Evolutionary conservation across 1,284 basidiomycete genomes (phyloP).

Genomic region (Ceratobasidium papillatum): DNA sequence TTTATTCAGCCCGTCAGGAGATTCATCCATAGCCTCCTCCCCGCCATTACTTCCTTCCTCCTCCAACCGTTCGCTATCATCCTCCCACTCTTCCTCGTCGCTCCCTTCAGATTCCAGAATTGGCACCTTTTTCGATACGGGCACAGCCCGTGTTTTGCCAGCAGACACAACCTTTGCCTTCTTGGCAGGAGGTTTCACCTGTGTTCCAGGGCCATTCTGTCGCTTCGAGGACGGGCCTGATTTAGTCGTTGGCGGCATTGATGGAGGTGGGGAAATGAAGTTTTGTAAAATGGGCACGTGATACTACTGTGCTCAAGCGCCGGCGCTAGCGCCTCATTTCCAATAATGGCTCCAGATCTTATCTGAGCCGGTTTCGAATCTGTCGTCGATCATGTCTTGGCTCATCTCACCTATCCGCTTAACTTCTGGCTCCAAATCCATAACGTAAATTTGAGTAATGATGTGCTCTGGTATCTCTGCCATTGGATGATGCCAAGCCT

Average conservation of each 20-base stretch:
- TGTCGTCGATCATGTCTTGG: too few relatives aligned
- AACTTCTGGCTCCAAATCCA: too few relatives aligned
- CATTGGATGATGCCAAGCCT: too few relatives aligned
- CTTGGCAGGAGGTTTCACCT: neutral
- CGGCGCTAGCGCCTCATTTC: neutral
- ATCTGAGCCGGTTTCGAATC: too few relatives aligned
- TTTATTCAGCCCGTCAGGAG: neutral
- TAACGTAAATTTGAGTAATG: too few relatives aligned
- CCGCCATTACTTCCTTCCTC: neutral
- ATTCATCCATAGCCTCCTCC: neutral
- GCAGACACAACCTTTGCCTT: neutral
- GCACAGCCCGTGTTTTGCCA: slow-evolving; percentile 14
- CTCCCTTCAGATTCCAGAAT: slow-evolving; percentile 21
- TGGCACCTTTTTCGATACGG: slow-evolving; percentile 44
- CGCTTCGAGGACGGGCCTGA: slow-evolving; percentile 1
- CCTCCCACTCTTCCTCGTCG: slow-evolving; percentile 22
- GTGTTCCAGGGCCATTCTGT: neutral
- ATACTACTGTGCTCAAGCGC: neutral
- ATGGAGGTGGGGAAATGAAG: slow-evolving; percentile 20
- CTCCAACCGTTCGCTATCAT: neutral
- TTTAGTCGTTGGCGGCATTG: slow-evolving; percentile 28
- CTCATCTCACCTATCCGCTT: too few relatives aligned
- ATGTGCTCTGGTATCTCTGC: too few relatives aligned
- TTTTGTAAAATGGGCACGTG: slow-evolving; percentile 31
- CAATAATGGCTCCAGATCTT: neutral